A percentile compares a stretch with the other conserved stretches of the same genome.
Conservation (phyloP, 352 stramenopile genomes). For the Pythium sp. region DNA sequence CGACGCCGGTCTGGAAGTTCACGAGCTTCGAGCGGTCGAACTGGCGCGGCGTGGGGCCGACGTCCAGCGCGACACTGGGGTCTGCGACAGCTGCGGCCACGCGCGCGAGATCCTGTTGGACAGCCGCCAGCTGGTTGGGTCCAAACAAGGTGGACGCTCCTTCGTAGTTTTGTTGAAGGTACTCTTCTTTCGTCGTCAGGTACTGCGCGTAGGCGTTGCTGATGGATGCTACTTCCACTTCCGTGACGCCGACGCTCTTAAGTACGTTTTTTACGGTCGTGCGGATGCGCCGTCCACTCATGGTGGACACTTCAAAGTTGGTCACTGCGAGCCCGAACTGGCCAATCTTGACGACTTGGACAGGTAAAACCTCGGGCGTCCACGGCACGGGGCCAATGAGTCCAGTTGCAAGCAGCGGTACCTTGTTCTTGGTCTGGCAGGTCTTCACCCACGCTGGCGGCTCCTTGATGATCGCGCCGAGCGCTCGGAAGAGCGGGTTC, state of each 20-base stretch:
- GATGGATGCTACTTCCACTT: constrained; percentile 16
- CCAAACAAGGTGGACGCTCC: constrained; percentile 71
- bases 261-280: constrained; percentile 28
- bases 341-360: constrained; percentile 54
- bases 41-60: constrained; percentile 32
- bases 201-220: constrained; percentile 69
- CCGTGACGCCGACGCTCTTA: constrained; percentile 43
- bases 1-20: constrained; percentile 33
- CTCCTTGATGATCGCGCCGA: constrained; percentile 25
- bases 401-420: constrained; percentile 33
- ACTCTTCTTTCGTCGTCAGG: constrained; percentile 63
- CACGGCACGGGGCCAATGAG: constrained; percentile 40
- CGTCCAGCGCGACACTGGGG: constrained; percentile 23
- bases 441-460: constrained; percentile 36
- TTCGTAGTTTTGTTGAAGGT: constrained; percentile 63
- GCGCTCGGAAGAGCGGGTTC: constrained; percentile 25
- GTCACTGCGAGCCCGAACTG: constrained; percentile 47
- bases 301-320: constrained; percentile 62
- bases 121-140: constrained; percentile 51
- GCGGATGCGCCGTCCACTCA: constrained; percentile 56
- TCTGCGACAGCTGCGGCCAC: constrained; percentile 30
- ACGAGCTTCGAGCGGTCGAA: constrained; percentile 32
- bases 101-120: constrained; percentile 53
- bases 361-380: constrained; percentile 41
- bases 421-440: constrained; percentile 40